phyloP scores from a whole-genome alignment of 2,329 filamentous ascomycete species.

The Exophiala sideris region DNA sequence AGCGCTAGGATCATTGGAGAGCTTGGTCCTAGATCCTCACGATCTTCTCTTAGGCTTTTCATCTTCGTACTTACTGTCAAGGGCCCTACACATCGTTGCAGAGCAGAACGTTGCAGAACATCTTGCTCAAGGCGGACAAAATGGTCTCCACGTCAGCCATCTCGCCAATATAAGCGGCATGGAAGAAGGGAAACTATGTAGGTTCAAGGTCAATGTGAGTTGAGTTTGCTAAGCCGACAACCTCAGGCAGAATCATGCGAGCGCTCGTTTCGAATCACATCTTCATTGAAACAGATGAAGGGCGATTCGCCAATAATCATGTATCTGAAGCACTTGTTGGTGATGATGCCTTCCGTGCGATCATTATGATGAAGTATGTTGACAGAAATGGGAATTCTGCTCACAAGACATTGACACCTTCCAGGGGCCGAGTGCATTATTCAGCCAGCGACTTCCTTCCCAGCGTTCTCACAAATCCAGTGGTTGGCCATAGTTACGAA shows the following conservation, averaged over 20 bases:
- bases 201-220: not conserved
- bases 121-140: not conserved
- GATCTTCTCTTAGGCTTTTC: constrained; percentile 1
- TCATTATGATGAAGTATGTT: constrained; percentile 7
- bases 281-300: constrained; percentile 5
- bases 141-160: not conserved
- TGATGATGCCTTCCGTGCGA: constrained; percentile 3
- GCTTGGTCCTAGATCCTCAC: constrained; percentile 7
- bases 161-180: not conserved
- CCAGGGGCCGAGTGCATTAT: constrained; percentile 7
- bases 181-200: not conserved
- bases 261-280: constrained; percentile 6
- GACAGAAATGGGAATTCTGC: no score
- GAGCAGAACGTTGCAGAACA: constrained; percentile 5
- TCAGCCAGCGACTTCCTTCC: constrained; percentile 10
- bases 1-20: constrained; percentile 5
- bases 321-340: constrained; percentile 1
- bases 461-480: not conserved
- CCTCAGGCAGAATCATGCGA: constrained; percentile 8
- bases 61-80: constrained; percentile 1
- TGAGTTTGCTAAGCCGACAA: not conserved
- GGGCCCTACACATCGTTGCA: constrained; percentile 7
- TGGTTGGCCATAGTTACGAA: not conserved
- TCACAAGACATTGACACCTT: not conserved
- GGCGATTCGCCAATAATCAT: constrained; percentile 5